Conservation (phyloP, 441 rosid species). For the Iberis amara region DNA sequence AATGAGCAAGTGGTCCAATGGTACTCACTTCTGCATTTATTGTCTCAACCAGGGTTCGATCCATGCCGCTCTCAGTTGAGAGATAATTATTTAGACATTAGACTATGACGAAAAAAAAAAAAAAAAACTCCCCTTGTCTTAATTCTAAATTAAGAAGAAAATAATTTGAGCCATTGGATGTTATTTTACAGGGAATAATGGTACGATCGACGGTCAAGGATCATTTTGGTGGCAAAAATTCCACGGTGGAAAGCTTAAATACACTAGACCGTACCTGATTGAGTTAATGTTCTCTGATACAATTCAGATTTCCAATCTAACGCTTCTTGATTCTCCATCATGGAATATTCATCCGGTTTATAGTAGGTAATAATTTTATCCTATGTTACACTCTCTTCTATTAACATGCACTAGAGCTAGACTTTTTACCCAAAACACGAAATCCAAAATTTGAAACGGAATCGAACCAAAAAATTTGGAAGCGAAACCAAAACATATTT, state of each 20-base stretch:
- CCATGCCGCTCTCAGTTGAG: too few species aligned
- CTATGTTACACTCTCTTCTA: background rate
- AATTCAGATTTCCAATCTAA: constrained; percentile 57
- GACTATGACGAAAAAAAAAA: too few species aligned
- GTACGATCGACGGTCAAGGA: constrained; percentile 68
- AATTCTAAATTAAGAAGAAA: background rate
- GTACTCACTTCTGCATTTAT: too few species aligned
- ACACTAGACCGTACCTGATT: constrained; percentile 61
- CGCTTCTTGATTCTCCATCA: constrained; percentile 59
- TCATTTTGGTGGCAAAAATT: constrained; percentile 68
- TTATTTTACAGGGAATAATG: constrained; percentile 43
- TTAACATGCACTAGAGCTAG: background rate
- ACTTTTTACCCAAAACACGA: too few species aligned
- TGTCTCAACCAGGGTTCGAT: too few species aligned
- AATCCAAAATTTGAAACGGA: too few species aligned
- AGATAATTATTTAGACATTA: too few species aligned
- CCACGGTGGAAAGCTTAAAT: constrained; percentile 54
- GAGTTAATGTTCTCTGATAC: constrained; percentile 50
- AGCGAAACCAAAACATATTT: too few species aligned
- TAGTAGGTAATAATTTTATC: constrained; percentile 39
- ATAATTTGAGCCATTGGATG: constrained; percentile 24
- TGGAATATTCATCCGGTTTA: constrained; percentile 75
- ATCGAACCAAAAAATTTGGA: too few species aligned
- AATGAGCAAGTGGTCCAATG: too few species aligned
- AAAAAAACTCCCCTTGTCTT: too few species aligned